Evolutionary conservation across 176 grass and related monocot genomes (phyloP), one percentile per base, ranked within the genome.

Genomic region (Carex cristatella): DNA sequence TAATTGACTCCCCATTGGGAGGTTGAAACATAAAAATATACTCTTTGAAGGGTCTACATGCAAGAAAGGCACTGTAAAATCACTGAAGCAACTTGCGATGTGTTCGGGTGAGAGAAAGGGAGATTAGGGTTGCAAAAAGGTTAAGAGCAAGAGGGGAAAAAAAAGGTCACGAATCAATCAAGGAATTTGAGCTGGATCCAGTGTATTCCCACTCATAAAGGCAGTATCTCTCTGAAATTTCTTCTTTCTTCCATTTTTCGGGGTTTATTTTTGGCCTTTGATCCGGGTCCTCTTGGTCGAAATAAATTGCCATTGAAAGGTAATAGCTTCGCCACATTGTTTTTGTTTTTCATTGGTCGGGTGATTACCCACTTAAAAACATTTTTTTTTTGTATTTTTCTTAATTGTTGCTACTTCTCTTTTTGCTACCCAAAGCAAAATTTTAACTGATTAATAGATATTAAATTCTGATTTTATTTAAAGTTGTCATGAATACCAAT

Each of bases 171-270:
- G 38, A 83, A 53, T 83, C 62, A 83, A 53, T 83, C 62, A 32
- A 68, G 60, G 81, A 68, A 83, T 83, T 49, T 83, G 40, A 4
- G 81, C 23, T 83, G 62, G 81, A 83, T 83, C 81, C 81, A 83
- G 81, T 83, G 81, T 32, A 18, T 83, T 16, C 62, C 64, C 42
- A 64, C 42, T 83, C 61, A 31, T 16, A 65, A 83, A 82, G 32
- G 61, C 67, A 63, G 62, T 68, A 66, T 83, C 61, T 83, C 60
- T 83, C 10, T 83, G 12, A 14, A 28, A 81, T 83, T 68, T 83
- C 38, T 28, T 67, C 58, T 8, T 82, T 82, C 37, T 82, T 65
- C 23, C n/a, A 42, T 12, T 56, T 46, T 82, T 65, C 28, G 18
- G 35, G 33, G n/a, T 49, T 8, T 64, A 3, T 62, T 37, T 40